phyloP scores from a whole-genome alignment of 1,284 basidiomycete species.

The Rhizopogon hawkerae region DNA sequence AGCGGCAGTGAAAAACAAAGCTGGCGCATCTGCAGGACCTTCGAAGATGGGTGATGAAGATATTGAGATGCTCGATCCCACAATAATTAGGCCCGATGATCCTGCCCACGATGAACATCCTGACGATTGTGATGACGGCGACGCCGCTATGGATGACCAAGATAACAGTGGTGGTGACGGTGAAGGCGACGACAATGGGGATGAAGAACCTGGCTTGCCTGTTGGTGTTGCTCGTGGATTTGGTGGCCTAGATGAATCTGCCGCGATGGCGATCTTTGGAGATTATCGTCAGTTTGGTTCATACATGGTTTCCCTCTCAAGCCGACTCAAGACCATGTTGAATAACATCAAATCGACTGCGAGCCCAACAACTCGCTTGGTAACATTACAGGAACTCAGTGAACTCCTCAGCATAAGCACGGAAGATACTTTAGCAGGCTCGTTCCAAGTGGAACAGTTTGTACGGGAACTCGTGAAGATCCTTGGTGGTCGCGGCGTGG shows the following conservation, averaged over 20 bases:
- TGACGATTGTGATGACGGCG: constrained; percentile 34
- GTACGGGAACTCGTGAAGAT: constrained; percentile 90
- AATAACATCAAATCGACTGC: constrained; percentile 81
- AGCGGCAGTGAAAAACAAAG: constrained; percentile 51
- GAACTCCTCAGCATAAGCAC: constrained; percentile 95
- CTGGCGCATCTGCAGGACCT: constrained; percentile 46
- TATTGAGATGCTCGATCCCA: constrained; percentile 65
- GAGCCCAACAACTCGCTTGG: constrained; percentile 72
- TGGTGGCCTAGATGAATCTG: constrained; percentile 60
- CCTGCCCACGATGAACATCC: constrained; percentile 43
- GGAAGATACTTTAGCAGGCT: constrained; percentile 93
- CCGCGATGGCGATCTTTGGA: constrained; percentile 76
- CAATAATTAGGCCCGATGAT: constrained; percentile 46
- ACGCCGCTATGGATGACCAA: constrained; percentile 39
- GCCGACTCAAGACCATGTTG: constrained; percentile 82
- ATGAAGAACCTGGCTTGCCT: constrained; percentile 28
- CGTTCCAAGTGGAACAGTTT: constrained; percentile 88
- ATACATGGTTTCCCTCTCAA: constrained; percentile 82
- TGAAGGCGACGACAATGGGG: constrained; percentile 35
- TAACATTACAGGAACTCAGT: constrained; percentile 90
- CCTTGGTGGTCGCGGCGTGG: constrained; percentile 73
- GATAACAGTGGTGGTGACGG: constrained; percentile 36
- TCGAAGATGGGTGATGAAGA: constrained; percentile 62
- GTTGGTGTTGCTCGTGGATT: constrained; percentile 36
- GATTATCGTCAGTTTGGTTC: constrained; percentile 82